Base-by-base conservation (phyloP, 2,329 filamentous ascomycete genomes). In the Cyclaneusma minus region DNA sequence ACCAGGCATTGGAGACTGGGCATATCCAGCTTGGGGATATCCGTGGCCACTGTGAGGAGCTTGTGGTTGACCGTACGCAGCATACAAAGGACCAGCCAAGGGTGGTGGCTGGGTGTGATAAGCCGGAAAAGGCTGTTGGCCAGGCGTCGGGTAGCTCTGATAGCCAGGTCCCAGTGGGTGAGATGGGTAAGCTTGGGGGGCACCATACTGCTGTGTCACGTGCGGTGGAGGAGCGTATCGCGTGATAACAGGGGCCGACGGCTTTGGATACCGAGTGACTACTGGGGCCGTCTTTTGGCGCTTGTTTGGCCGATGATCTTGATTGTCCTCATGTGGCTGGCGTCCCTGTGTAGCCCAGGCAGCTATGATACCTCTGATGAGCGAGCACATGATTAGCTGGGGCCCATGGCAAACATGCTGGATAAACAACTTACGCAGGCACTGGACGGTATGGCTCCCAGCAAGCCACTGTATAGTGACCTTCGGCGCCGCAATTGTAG, bases 391-490 rank as follows among this genome's bases (percentile, higher is more conserved):
- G n/a, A n/a, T n/a, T n/a, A n/a, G n/a, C n/a, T n/a, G n/a, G n/a
- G n/a, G n/a, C n/a, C 13, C 22, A 23, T 13, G 32, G 31, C 29
- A 33, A 29, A 27, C 21, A 18, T 24, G 35, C 34, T 26, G 37
- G 20, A 15, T n/a, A 28, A 21, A 13, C 20, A 31, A 16, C 63
- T 60, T 55, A 68, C 64, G 55, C 57, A 35, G 59, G 59, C 23
- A 55, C 52, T 35, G 49, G 44, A 33, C 60, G 49, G 13, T 57
- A 60, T 13, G 58, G 54, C 32, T 64, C 56, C 6, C 61, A 63
- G 39, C 64, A 69, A 25, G 60, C 60, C 27, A 65, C 47, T 8
- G 60, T 50, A 51, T 61, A 67, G 40, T 69, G 64, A 4, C 59
- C 58, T 16, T 48, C 44, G 24, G 46, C 42, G 27, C 62, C 61